phyloP scores from a whole-genome alignment of 2,329 filamentous ascomycete genomes.

The Sphaerulina populicola region DNA sequence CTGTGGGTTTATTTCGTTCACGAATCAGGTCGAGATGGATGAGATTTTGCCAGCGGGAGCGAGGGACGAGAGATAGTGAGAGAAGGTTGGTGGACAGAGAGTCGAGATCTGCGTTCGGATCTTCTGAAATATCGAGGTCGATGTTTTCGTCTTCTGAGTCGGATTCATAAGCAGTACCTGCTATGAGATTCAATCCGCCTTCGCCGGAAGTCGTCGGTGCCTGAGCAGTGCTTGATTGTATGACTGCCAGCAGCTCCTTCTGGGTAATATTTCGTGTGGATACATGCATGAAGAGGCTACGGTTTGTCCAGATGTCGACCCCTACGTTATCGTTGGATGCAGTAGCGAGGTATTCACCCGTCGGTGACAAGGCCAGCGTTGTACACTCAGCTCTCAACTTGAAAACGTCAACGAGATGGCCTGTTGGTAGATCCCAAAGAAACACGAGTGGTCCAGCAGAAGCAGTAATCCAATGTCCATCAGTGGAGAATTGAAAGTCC shows the following conservation, averaged over 20 bases:
- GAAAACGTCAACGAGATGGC: slow-evolving; percentile 89
- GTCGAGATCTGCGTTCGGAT: slow-evolving; percentile 40
- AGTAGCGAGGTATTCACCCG: slow-evolving; percentile 90
- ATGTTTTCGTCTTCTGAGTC: slow-evolving; percentile 58
- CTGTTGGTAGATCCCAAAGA: slow-evolving; percentile 92
- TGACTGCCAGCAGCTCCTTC: slow-evolving; percentile 57
- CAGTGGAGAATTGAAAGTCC: slow-evolving; percentile 64
- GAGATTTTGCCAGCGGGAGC: slow-evolving; percentile 87
- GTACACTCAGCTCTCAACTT: slow-evolving; percentile 70
- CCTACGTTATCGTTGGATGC: slow-evolving; percentile 74
- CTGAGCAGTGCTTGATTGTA: slow-evolving; percentile 24
- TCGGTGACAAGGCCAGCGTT: slow-evolving; percentile 76
- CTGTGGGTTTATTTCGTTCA: slow-evolving; percentile 86
- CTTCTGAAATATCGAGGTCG: slow-evolving; percentile 46
- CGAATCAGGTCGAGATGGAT: slow-evolving; percentile 84
- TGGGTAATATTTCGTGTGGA: slow-evolving; percentile 79
- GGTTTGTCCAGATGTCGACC: slow-evolving; percentile 94
- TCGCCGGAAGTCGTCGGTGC: slow-evolving; percentile 72
- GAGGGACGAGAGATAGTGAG: slow-evolving; percentile 81
- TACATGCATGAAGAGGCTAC: slow-evolving; percentile 79
- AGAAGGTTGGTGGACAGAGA: slow-evolving; percentile 67
- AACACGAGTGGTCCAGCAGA: slow-evolving; percentile 73
- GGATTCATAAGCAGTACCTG: slow-evolving; percentile 36
- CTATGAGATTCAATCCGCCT: slow-evolving; percentile 61
- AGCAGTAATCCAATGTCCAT: slow-evolving; percentile 88